Percentiles rank a stretch among this genome's conserved stretches.
These are phyloP conservation scores for Mallotus repandus DNA, from an alignment of 441 rosid genomes.

Conservation along the genomic window DNA sequence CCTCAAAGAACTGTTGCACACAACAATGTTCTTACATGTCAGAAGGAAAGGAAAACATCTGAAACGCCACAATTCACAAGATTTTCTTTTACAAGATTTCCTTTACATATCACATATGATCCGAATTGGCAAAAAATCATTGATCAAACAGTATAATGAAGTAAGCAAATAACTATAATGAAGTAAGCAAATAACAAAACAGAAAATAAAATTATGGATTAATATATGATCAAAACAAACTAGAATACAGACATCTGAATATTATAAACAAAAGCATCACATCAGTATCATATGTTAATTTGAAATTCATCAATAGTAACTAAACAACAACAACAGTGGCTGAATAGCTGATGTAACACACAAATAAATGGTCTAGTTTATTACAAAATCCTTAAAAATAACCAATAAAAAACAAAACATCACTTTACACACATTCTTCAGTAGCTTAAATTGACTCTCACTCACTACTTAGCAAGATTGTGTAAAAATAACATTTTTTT, in stretches of 20 bases:
- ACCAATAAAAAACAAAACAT: too few relatives aligned
- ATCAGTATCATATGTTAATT: neutral
- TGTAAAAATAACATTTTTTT: neutral
- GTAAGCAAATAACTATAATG: neutral
- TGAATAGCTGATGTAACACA: neutral
- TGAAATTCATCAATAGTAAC: too few relatives aligned
- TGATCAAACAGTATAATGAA: too few relatives aligned
- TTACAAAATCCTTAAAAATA: neutral
- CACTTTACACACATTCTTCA: too few relatives aligned
- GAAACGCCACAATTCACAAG: neutral
- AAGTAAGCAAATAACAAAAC: too few relatives aligned
- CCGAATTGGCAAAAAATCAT: neutral
- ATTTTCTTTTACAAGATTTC: neutral
- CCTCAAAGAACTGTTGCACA: slow-evolving; percentile 50
- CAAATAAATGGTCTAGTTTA: neutral
- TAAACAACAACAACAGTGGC: neutral
- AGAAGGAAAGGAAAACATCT: neutral
- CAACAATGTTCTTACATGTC: neutral
- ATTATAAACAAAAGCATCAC: neutral
- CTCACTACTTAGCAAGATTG: neutral
- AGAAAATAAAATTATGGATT: too few relatives aligned
- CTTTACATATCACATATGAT: neutral
- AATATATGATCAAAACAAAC: too few relatives aligned
- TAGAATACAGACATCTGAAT: too few relatives aligned
- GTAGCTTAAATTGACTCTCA: neutral